A percentile compares a stretch with the other conserved stretches of the same genome.
These are phyloP conservation scores for Scheffersomyces coipomensis DNA, from an alignment of 805 yeast species.

Conservation along the genomic window DNA sequence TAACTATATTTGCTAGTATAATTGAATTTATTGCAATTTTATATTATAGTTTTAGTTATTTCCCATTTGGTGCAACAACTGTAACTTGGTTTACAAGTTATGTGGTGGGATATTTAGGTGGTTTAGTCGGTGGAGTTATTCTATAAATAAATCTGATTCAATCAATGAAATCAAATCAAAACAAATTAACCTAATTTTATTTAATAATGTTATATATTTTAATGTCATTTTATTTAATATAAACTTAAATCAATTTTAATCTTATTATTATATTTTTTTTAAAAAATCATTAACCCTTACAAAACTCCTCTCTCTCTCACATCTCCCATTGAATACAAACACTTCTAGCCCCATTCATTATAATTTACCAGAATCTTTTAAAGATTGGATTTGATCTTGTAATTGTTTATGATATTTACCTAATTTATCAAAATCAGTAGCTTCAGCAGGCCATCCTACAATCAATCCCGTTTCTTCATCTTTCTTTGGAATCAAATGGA, in stretches of 20 bases:
- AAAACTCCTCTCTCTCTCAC: slow-evolving; percentile 9
- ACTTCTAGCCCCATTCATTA: slow-evolving; percentile 9
- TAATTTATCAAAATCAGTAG: slow-evolving; percentile 71
- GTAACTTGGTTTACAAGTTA: slow-evolving; percentile 48
- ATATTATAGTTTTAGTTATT: slow-evolving; percentile 87
- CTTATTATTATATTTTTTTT: neutral
- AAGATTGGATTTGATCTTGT: slow-evolving; percentile 1
- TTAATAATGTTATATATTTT: too few relatives aligned
- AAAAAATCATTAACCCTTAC: neutral
- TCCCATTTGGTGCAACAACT: slow-evolving; percentile 92
- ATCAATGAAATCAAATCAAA: neutral
- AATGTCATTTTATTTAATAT: neutral
- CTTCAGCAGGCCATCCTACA: slow-evolving; percentile 94
- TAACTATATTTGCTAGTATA: slow-evolving; percentile 73
- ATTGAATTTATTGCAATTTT: slow-evolving; percentile 83
- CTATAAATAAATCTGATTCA: slow-evolving; percentile 12
- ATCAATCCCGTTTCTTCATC: slow-evolving; percentile 70
- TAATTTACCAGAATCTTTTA: neutral
- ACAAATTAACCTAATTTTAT: neutral
- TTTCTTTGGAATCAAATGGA: slow-evolving; percentile 92
- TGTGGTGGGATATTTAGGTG: slow-evolving; percentile 42
- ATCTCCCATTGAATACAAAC: slow-evolving; percentile 9
- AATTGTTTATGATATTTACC: slow-evolving; percentile 66
- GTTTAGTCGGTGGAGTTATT: slow-evolving; percentile 47
- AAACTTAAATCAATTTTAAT: neutral